Base-by-base conservation (phyloP, 176 grass and related monocot species). In the Ananas comosus region DNA sequence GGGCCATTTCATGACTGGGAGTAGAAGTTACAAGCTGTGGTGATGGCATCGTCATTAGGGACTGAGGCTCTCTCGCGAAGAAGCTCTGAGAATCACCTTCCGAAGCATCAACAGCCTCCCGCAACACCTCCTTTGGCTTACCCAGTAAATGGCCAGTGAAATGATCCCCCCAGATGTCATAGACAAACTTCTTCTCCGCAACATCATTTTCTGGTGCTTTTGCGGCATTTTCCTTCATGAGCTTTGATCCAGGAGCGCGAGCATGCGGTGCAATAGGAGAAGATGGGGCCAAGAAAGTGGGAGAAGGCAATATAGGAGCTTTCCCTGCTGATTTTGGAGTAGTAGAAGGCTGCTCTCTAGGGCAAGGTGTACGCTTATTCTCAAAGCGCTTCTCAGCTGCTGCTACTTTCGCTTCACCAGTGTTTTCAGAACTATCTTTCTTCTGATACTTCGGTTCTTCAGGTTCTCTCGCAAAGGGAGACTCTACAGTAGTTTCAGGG, bases 111-210 rank as follows among this genome's bases (percentile, higher is more conserved):
- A 74, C 72, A 69, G 69, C 63, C 67, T 78, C 83, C 51, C 76
- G 68, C 14, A 11, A 21, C 4, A 68, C 74, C 53, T 88, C 75
- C 82, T 71, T 87, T 75, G 69, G 78, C 76, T 66, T 79, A 21
- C 80, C 82, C 59, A 92, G 70, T 49, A 89, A 74, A 78, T 77
- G 75, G 12, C 81, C 81, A 33, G 89, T 80, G 61, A 97, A 92
- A 80, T 92, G 80, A 79, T 97, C 72, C 42, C 86, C 93, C 93
- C 93, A 97, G n/a, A 97, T 97, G 75, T 97, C 84, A 51, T 97
- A 97, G 11, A 72, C 81, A 71, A 88, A 89, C 50, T 92, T 84
- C 75, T 85, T 90, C 80, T 72, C 76, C 9, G 27, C 12, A 3
- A 13, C 50, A 70, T 47, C 77, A 12, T 81, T 75, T 51, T 83